Conservation (phyloP, 2,329 filamentous ascomycete genomes). For the Ophiostoma piceae region DNA sequence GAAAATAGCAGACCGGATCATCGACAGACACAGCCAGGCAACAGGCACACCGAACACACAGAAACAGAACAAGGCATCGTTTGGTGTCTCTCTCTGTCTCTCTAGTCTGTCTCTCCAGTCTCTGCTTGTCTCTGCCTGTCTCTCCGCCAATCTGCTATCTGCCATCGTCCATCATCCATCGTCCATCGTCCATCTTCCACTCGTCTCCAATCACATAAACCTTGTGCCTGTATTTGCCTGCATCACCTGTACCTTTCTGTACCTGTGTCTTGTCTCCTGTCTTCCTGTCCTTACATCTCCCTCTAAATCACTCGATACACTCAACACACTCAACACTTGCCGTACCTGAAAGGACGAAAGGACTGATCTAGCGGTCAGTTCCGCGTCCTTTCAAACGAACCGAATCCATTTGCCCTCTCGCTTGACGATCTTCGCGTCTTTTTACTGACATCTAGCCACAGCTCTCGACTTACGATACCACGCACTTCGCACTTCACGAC, state of each 20-base stretch:
- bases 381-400: neutral
- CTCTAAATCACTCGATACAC: too few species aligned
- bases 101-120: neutral
- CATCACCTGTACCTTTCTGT: neutral
- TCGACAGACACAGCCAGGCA: neutral
- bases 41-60: neutral
- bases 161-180: too few species aligned
- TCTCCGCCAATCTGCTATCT: constrained; percentile 7
- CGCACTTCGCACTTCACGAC: neutral
- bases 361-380: constrained; percentile 6
- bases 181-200: neutral
- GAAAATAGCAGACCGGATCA: neutral
- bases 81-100: neutral
- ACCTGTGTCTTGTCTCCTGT: neutral
- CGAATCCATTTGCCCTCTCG: neutral
- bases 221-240: neutral
- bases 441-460: neutral
- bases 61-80: neutral
- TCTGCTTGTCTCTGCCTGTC: neutral
- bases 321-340: too few species aligned
- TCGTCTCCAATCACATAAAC: neutral
- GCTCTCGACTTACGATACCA: neutral
- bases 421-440: neutral
- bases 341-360: neutral
- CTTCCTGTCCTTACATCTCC: neutral